Evolutionary conservation across 495 filamentous ascomycete species (phyloP), one percentile per base, ranked within the genome.

Genomic region (Penicillium malachiteum): DNA sequence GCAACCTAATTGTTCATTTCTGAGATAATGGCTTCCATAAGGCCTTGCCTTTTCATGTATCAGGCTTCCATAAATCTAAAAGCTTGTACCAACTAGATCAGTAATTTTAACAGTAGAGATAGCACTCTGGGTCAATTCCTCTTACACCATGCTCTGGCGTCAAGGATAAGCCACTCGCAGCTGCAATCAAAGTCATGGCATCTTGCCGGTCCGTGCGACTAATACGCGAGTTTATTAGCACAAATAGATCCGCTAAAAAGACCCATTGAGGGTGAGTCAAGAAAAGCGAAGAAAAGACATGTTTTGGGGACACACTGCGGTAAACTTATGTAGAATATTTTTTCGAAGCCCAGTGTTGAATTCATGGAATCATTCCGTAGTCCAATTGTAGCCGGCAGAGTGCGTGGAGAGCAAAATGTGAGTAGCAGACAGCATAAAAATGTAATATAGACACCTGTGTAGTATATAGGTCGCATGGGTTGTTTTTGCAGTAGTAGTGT

Each of bases 1-100:
- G 32, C 49, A 51, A 14, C 49, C 49, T 39, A 51, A 30, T 17
- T 51, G 49, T 33, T 51, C 49, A 31, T 35, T 33, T 5, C 35
- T 35, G 40, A 51, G 49, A 12, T n/a, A 31, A n/a, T 30, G 34
- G 34, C 49, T 51, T n/a, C 37, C 49, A 3, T 51, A 35, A 7
- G 49, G 49, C 38, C 26, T 30, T 14, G 17, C 49, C 26, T 51
- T 51, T 17, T 51, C 34, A 8, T 42, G 49, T 16, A 51, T 16
- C 30, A 51, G 13, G 40, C 49, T 50, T 26, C 35, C 35, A 38
- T 38, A 38, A 2, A 38, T 5, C 35, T 38, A 38, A 38, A 38
- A 38, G 35, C 2, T 38, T 38, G 35, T 38, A 38, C 35, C 35
- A 6, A 38, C 35, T 3, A 38, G 35, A 38, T 38, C 35, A 38